phyloP scores from a whole-genome alignment of 2,329 filamentous ascomycete genomes.

The Hirsutella minnesotensis region DNA sequence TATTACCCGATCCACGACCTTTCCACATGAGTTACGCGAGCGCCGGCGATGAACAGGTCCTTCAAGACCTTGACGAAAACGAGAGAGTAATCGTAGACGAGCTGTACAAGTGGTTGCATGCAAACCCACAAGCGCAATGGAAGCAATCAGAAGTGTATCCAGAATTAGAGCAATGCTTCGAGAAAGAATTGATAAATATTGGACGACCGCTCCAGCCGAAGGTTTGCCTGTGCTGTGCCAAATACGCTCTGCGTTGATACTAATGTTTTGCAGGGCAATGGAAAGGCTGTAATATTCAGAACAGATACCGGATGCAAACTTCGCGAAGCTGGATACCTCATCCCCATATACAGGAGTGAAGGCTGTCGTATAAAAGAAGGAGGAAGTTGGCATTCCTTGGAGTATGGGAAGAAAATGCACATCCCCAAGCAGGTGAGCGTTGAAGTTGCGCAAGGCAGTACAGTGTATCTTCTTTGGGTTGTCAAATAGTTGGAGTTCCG shows the following conservation, averaged over 20 bases:
- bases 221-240: neutral
- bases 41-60: neutral
- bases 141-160: neutral
- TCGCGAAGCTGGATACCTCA: neutral
- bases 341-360: neutral
- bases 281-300: neutral
- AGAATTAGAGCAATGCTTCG: neutral
- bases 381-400: neutral
- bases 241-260: neutral
- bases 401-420: neutral
- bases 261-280: neutral
- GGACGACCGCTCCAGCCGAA: neutral
- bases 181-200: neutral
- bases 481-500: neutral
- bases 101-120: neutral
- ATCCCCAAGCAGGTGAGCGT: neutral
- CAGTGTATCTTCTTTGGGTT: neutral
- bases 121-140: neutral
- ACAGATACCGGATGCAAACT: neutral
- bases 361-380: neutral
- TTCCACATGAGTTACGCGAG: neutral
- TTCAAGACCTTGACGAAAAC: neutral
- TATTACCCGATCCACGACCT: neutral
- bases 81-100: neutral
- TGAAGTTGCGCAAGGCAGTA: neutral